Conservation (phyloP, 768 basidiomycete genomes). For the Gymnopilus junonius region DNA sequence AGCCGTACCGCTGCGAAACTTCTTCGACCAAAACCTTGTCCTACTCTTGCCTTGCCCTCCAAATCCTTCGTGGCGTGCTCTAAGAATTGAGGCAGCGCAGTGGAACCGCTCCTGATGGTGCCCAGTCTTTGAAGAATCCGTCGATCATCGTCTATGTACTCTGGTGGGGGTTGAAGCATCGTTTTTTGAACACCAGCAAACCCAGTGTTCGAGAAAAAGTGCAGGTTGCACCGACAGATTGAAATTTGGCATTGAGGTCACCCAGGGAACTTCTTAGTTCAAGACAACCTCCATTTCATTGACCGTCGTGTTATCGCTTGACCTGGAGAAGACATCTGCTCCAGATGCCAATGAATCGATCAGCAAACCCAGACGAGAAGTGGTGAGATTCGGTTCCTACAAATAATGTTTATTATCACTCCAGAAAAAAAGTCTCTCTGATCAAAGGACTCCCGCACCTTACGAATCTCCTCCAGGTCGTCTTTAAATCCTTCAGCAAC, state of each 20-base stretch:
- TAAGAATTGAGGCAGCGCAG: not conserved
- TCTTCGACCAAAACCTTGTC: not conserved
- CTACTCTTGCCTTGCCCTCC: not conserved
- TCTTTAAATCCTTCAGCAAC: constrained; percentile 83
- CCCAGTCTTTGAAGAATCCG: not conserved
- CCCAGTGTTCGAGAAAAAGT: not conserved
- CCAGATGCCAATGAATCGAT: constrained; percentile 86
- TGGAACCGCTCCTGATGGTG: no score
- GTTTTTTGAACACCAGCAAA: not conserved
- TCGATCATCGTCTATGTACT: not conserved
- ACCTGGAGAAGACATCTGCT: constrained; percentile 69
- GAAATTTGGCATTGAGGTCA: not conserved
- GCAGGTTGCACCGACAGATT: not conserved
- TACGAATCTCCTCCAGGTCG: constrained; percentile 83
- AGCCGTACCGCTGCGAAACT: not conserved
- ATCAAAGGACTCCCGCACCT: constrained; percentile 47
- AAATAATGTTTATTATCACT: not conserved
- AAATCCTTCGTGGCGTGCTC: no score
- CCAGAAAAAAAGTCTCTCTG: not conserved
- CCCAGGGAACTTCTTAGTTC: constrained; percentile 29
- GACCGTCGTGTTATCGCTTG: constrained; percentile 31
- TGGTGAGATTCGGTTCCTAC: constrained; percentile 68
- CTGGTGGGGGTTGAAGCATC: not conserved
- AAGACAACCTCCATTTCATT: constrained; percentile 83
- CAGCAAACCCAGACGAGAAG: constrained; percentile 69